Conservation (phyloP, 805 yeast genomes). For the Dipodascopsis uninucleata region DNA sequence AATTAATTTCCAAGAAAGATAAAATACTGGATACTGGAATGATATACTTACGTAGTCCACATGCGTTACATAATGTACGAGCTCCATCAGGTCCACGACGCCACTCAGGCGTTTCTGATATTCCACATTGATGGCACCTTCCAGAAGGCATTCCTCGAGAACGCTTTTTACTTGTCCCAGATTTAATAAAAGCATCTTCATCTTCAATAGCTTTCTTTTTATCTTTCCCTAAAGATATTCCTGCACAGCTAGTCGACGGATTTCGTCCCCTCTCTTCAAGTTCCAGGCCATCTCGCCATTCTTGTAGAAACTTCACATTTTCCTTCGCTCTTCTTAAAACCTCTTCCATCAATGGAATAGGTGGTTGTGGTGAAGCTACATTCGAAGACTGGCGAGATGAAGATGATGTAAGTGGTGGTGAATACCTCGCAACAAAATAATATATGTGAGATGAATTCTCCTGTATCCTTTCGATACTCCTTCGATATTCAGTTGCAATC, state of each 20-base stretch:
- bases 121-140: slow-evolving; percentile 26
- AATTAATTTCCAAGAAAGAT: not conserved
- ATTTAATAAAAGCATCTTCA: not conserved
- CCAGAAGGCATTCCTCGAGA: slow-evolving; percentile 17
- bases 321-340: slow-evolving; percentile 16
- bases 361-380: not conserved
- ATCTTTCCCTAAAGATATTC: not conserved
- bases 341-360: slow-evolving; percentile 20
- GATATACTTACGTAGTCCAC: slow-evolving; percentile 50
- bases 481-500: slow-evolving; percentile 9
- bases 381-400: not conserved
- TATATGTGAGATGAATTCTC: slow-evolving; percentile 23
- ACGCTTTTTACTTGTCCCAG: slow-evolving; percentile 13
- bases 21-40: not conserved
- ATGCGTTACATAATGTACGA: slow-evolving; percentile 75
- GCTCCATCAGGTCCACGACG: slow-evolving; percentile 76
- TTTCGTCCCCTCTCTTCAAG: slow-evolving; percentile 6
- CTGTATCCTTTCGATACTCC: slow-evolving; percentile 16
- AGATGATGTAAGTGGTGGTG: slow-evolving; percentile 6
- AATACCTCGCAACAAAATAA: slow-evolving; percentile 17
- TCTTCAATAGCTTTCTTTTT: not conserved
- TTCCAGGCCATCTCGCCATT: slow-evolving; percentile 16
- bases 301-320: slow-evolving; percentile 12
- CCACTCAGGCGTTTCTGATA: slow-evolving; percentile 72
- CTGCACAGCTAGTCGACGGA: not conserved